Base-by-base conservation (phyloP, 495 filamentous ascomycete species). In the Talaromyces ruber region DNA sequence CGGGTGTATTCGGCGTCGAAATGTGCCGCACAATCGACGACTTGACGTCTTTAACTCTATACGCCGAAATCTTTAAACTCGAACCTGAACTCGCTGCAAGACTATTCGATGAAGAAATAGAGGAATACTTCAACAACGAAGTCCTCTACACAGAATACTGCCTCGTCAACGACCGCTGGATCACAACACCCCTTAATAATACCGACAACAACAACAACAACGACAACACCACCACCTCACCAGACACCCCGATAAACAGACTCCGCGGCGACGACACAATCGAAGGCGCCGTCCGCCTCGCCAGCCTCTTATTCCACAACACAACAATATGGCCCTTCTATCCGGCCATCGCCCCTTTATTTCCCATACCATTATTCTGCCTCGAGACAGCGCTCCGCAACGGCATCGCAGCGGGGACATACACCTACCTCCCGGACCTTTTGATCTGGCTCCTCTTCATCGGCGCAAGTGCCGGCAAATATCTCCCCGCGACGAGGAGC, bases 171-270 rank as follows among this genome's bases (percentile, higher is more conserved):
- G 77, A 79, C 61, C 76, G 77, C 11, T 89, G 86, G 65, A 34
- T 57, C 21, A n/a, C 3, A 7, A 34, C 28, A 0, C 12, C 51
- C 6, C 7, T 6, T 26, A 12, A 6, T 18, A 18, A 18, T 8
- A 51, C 0, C 22, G 22, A 25, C 47, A 24, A 25, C 6, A 24
- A 24, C 11, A 43, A 16, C 14, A 29, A 29, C 28, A 29, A 29
- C 28, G 6, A 29, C 3, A 29, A 29, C 6, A 29, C 25, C 6
- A 29, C 25, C 6, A 9, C 4, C 28, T 32, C 21, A 21, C 6
- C 55, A 18, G 18, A 22, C 55, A 86, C 82, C 0, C 72, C 84
- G 32, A 85, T 84, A 58, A 85, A 85, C 47, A 83, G 82, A 16
- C 77, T 84, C 9, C 83, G 81, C 58, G 84, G 84, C 9, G 77